These are phyloP conservation scores for Lentithecium fluviatile DNA, from an alignment of 495 filamentous ascomycete species.

Conservation along the genomic window DNA sequence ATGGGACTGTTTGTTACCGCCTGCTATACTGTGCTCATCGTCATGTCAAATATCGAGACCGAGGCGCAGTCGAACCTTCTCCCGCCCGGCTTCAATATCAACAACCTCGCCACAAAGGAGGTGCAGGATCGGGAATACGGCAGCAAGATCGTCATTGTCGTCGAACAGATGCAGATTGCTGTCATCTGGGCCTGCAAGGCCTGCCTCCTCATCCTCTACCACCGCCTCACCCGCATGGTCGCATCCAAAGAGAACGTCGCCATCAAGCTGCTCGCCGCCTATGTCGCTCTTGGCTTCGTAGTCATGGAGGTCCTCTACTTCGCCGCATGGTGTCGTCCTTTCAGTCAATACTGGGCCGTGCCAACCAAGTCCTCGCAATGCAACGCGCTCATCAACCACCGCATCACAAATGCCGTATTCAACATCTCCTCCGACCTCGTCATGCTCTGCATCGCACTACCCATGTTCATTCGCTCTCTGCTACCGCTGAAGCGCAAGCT, in stretches of 20 bases:
- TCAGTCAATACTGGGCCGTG: slow-evolving; percentile 60
- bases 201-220: slow-evolving; percentile 56
- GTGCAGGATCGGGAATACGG: slow-evolving; percentile 51
- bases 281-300: slow-evolving; percentile 56
- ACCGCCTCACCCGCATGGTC: slow-evolving; percentile 50
- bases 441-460: slow-evolving; percentile 62
- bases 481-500: slow-evolving; percentile 54
- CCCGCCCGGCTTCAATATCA: slow-evolving; percentile 52
- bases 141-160: slow-evolving; percentile 56
- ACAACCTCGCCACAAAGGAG: slow-evolving; percentile 49
- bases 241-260: slow-evolving; percentile 48
- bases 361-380: slow-evolving; percentile 37
- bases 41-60: slow-evolving; percentile 58
- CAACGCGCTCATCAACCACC: slow-evolving; percentile 51
- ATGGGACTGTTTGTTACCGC: slow-evolving; percentile 54
- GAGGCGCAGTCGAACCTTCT: slow-evolving; percentile 60
- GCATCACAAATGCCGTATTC: slow-evolving; percentile 65
- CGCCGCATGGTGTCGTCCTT: slow-evolving; percentile 63
- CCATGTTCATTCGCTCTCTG: slow-evolving; percentile 55
- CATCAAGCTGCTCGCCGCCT: slow-evolving; percentile 56
- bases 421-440: slow-evolving; percentile 64
- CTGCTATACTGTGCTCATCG: slow-evolving; percentile 57
- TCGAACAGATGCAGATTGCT: slow-evolving; percentile 50
- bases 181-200: slow-evolving; percentile 57
- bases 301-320: slow-evolving; percentile 64